phyloP scores from a whole-genome alignment of 371 early-diverging fungal genomes.

The Apophysomyces trapeziformis region DNA sequence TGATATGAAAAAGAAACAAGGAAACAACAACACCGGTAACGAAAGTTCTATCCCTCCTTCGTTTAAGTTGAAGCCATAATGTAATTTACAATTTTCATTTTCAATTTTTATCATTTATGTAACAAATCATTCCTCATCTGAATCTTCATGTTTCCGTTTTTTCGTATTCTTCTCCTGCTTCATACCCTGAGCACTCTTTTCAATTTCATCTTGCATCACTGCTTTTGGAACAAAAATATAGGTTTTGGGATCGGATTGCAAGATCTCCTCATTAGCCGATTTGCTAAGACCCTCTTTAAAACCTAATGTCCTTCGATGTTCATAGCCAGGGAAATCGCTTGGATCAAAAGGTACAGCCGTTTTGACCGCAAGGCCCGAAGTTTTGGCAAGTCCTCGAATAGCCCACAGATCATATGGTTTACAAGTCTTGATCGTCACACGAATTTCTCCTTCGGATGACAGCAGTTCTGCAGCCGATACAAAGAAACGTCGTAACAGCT shows the following conservation, averaged over 20 bases:
- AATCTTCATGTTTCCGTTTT: slow-evolving; percentile 27
- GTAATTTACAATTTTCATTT: neutral
- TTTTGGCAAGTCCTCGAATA: slow-evolving; percentile 74
- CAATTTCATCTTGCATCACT: slow-evolving; percentile 54
- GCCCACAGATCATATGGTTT: slow-evolving; percentile 91
- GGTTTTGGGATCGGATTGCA: slow-evolving; percentile 66
- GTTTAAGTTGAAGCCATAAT: neutral
- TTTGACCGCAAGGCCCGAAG: slow-evolving; percentile 62
- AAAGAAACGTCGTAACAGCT: slow-evolving; percentile 74
- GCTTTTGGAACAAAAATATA: slow-evolving; percentile 69
- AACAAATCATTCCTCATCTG: slow-evolving; percentile 7
- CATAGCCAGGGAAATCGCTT: slow-evolving; percentile 82
- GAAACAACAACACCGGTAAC: too few relatives aligned
- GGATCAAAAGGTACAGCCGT: slow-evolving; percentile 70
- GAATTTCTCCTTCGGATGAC: slow-evolving; percentile 67
- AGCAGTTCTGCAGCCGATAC: slow-evolving; percentile 63
- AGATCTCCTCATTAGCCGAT: slow-evolving; percentile 82
- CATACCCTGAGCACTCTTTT: slow-evolving; percentile 31
- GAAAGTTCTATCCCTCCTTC: neutral
- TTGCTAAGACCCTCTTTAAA: slow-evolving; percentile 82
- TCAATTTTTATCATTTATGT: neutral
- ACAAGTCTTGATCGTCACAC: slow-evolving; percentile 85
- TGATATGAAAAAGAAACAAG: too few relatives aligned
- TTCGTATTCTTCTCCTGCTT: slow-evolving; percentile 24
- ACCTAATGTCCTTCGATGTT: slow-evolving; percentile 94